Base-by-base conservation (phyloP, 805 yeast species). In the Scheffersomyces coipomensis region DNA sequence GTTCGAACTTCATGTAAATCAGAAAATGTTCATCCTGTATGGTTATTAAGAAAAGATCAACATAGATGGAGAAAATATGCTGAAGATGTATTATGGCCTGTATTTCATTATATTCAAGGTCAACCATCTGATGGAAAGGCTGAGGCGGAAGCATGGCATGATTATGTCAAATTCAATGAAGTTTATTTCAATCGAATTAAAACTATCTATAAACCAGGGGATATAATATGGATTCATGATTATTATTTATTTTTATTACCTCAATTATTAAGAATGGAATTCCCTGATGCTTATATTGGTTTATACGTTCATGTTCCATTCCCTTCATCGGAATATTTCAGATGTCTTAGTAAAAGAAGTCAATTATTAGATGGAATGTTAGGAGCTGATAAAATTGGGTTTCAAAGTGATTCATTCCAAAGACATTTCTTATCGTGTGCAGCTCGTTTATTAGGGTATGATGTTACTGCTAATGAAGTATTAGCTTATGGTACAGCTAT, bases 401-500 rank as follows among this genome's bases (percentile, higher is more conserved):
- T 93, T 66, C 99, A 93, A 60, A 80, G 88, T 49, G 81, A 77
- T 39, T 81, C 91, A 6, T 91, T 90, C 68, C 81, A 88, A 32
- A 76, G 96, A 50, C 99, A 93, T 67, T 91, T 93, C 59, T 75
- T 90, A 27, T 84, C 95, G 38, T 84, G 97, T 43, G 88, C 97
- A 58, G 79, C 95, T 21, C 76, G 99, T 52, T 71, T 93, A 13
- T 64, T 90, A 34, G 98, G 97, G 12, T 82, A 85, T 48, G 95
- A 89, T 40, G 79, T 81, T 11, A 70, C 79, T 3, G 70, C 76
- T 9, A 66, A 69, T 37, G 60, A 73, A 9, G 79, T 90, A 15
- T 69, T 74, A 36, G 85, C 85, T 13, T 88, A 87, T 62, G 97
- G 97, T 17, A 76, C 83, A 26, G 76, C 78, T 15, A 84, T 89